phyloP scores from a whole-genome alignment of 164 flowering plant species.

The Piper betle region DNA sequence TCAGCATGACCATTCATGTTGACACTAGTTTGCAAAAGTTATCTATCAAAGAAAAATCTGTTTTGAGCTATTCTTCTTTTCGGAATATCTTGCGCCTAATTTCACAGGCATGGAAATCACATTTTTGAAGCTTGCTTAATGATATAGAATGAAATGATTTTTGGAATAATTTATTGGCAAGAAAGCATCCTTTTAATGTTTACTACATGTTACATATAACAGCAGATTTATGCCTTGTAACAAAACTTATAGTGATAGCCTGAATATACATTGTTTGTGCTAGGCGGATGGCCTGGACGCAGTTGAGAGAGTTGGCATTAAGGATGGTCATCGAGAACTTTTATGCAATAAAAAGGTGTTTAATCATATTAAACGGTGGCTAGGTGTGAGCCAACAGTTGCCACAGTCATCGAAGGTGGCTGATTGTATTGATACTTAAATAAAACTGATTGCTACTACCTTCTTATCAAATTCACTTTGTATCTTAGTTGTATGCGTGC shows the following conservation, averaged over 20 bases:
- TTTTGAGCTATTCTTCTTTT: too few species aligned
- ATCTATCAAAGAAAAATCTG: too few species aligned
- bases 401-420: background rate
- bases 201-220: background rate
- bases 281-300: constrained; percentile 83
- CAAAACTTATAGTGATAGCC: background rate
- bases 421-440: background rate
- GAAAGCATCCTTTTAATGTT: background rate
- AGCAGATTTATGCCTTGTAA: background rate
- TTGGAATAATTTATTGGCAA: background rate
- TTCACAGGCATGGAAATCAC: background rate
- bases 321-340: constrained; percentile 53
- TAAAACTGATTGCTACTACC: background rate
- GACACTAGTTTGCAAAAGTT: too few species aligned
- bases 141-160: background rate
- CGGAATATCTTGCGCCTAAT: background rate
- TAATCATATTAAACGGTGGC: constrained; percentile 49
- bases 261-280: background rate
- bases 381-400: constrained; percentile 26
- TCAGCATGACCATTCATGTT: too few species aligned
- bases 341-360: constrained; percentile 41
- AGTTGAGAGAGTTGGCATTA: constrained; percentile 52
- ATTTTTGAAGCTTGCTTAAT: background rate
- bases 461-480: too few species aligned
- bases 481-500: background rate